Conservation (phyloP, 768 basidiomycete genomes). For the Phlegmacium glaucopus region DNA sequence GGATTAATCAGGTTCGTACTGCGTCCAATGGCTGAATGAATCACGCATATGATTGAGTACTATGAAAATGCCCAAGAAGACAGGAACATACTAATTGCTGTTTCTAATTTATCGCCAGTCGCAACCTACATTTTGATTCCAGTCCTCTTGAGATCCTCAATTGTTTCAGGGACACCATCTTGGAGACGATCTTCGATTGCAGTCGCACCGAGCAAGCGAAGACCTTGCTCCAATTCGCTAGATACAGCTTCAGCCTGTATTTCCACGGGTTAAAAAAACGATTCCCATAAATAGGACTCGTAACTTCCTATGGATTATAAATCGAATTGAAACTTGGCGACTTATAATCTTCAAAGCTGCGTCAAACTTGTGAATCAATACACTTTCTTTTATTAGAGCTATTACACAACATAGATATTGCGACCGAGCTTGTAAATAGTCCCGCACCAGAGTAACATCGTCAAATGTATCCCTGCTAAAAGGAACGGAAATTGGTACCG, state of each 20-base stretch:
- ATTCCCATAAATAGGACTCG: too few relatives aligned
- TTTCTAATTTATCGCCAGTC: conserved; percentile 97
- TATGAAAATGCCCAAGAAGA: neutral
- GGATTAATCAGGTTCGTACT: conserved; percentile 88
- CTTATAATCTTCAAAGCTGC: too few relatives aligned
- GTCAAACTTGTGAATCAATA: too few relatives aligned
- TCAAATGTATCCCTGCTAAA: too few relatives aligned
- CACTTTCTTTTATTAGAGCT: too few relatives aligned
- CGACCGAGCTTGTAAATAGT: too few relatives aligned
- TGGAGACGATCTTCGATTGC: conserved; percentile 97
- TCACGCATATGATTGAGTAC: conserved; percentile 2
- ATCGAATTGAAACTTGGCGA: too few relatives aligned
- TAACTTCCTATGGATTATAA: too few relatives aligned
- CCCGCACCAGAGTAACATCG: too few relatives aligned
- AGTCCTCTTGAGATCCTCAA: conserved; percentile 90
- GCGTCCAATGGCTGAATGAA: conserved; percentile 77
- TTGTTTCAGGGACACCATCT: conserved; percentile 96
- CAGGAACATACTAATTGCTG: conserved; percentile 73
- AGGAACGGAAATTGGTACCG: too few relatives aligned
- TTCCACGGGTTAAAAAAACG: too few relatives aligned
- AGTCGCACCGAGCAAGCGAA: conserved; percentile 87
- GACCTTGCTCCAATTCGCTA: conserved; percentile 76
- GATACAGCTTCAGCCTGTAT: conserved; percentile 74
- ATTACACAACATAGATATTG: too few relatives aligned
- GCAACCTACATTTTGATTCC: conserved; percentile 99